These are phyloP conservation scores for Penicillium egyptiacum DNA, from an alignment of 495 filamentous ascomycete genomes.

Conservation along the genomic window DNA sequence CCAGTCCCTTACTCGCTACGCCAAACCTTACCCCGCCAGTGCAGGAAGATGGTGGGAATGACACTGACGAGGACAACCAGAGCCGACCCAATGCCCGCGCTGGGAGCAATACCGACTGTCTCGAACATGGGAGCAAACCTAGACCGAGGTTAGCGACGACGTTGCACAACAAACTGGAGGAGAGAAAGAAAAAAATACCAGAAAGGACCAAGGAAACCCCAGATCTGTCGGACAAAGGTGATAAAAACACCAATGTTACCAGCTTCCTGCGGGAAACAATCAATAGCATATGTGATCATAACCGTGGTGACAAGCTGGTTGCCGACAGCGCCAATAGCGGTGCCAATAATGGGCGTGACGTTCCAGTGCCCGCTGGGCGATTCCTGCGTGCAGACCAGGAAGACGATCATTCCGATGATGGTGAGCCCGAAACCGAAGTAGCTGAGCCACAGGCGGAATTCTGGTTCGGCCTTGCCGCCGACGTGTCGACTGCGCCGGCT, in stretches of 20 bases:
- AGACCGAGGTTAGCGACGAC: slow-evolving; percentile 9
- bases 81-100: slow-evolving; percentile 36
- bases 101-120: slow-evolving; percentile 42
- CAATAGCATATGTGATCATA: slow-evolving; percentile 54
- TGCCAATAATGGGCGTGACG: slow-evolving; percentile 51
- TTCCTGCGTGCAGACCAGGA: slow-evolving; percentile 44
- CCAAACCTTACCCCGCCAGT: slow-evolving; percentile 30
- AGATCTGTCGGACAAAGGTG: slow-evolving; percentile 52
- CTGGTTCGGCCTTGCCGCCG: slow-evolving; percentile 36
- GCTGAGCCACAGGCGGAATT: slow-evolving; percentile 54
- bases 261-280: slow-evolving; percentile 49
- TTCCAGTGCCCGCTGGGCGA: slow-evolving; percentile 43
- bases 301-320: slow-evolving; percentile 59
- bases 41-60: slow-evolving; percentile 37
- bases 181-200: slow-evolving; percentile 35
- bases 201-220: slow-evolving; percentile 59
- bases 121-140: slow-evolving; percentile 48
- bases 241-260: slow-evolving; percentile 55
- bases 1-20: slow-evolving; percentile 15
- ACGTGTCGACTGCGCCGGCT: slow-evolving; percentile 26
- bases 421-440: slow-evolving; percentile 49
- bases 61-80: slow-evolving; percentile 40
- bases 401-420: slow-evolving; percentile 53
- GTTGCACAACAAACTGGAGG: background rate
- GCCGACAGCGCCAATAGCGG: slow-evolving; percentile 48